phyloP scores from a whole-genome alignment of 108 stramenopile species.

The Discostella stelligeroides region DNA sequence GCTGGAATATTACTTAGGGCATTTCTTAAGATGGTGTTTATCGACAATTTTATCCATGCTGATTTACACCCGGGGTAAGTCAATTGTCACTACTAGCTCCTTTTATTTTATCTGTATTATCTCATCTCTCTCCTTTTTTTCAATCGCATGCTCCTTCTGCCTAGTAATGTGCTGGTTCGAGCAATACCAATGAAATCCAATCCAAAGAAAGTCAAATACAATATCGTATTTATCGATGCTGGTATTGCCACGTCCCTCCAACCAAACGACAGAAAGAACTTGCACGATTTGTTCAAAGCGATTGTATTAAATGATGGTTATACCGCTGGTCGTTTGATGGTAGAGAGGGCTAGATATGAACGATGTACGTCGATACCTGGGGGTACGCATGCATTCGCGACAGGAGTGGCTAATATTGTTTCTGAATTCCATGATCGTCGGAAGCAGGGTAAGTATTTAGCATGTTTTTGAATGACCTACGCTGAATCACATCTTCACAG shows the following conservation, averaged over 20 bases:
- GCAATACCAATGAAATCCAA: constrained; percentile 29
- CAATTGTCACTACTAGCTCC: background rate
- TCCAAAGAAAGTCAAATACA: constrained; percentile 34
- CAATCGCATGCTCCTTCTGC: background rate
- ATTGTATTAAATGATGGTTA: constrained; percentile 87
- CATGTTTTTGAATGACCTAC: too few relatives aligned
- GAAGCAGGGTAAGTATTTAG: constrained; percentile 50
- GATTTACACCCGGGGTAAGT: constrained; percentile 82
- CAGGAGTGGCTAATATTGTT: constrained; percentile 75
- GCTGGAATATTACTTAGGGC: constrained; percentile 78
- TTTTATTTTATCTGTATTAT: background rate
- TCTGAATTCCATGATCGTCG: constrained; percentile 87
- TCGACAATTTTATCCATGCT: constrained; percentile 68
- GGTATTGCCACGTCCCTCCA: constrained; percentile 80
- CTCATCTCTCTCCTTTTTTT: background rate
- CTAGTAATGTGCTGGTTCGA: constrained; percentile 49
- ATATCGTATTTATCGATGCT: constrained; percentile 86
- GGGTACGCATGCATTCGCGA: constrained; percentile 81
- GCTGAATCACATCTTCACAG: too few relatives aligned
- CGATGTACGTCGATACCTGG: constrained; percentile 77
- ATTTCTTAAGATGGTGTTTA: constrained; percentile 92
- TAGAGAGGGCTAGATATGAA: constrained; percentile 87
- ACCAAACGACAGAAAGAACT: constrained; percentile 71
- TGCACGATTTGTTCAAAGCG: constrained; percentile 82
- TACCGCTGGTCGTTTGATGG: constrained; percentile 84